A percentile compares a stretch with the other conserved stretches of the same genome.
These are phyloP conservation scores for Ambrosia trifida DNA, from an alignment of 129 eudicot species.

Conservation along the genomic window DNA sequence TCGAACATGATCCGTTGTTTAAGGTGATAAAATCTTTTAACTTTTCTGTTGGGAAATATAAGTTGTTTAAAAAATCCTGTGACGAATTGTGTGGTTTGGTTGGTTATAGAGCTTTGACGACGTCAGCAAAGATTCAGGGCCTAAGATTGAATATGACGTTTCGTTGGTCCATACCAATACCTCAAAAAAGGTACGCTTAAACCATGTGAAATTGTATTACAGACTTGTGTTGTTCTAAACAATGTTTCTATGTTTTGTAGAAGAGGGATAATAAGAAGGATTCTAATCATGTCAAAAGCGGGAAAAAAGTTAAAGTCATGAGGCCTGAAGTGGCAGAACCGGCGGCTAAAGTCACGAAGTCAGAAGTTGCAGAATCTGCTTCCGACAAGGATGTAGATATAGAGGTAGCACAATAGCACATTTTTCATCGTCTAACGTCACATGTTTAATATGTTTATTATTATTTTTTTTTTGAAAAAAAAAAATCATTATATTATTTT, in stretches of 20 bases:
- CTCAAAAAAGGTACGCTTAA: constrained; percentile 62
- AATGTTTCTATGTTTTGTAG: constrained; percentile 37
- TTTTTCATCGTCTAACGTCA: background rate
- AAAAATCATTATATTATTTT: constrained; percentile 4
- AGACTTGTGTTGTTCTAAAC: constrained; percentile 14
- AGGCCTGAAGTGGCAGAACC: constrained; percentile 25
- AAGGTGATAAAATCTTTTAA: constrained; percentile 52
- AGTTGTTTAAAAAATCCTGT: background rate
- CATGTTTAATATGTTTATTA: background rate
- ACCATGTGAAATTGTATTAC: background rate
- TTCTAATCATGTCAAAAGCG: constrained; percentile 29
- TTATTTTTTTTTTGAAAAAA: background rate
- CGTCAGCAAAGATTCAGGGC: constrained; percentile 57
- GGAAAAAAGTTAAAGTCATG: constrained; percentile 27
- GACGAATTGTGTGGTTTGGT: constrained; percentile 14
- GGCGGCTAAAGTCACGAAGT: constrained; percentile 28
- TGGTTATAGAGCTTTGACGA: constrained; percentile 66
- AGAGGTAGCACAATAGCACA: constrained; percentile 44
- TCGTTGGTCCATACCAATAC: constrained; percentile 57
- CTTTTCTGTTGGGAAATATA: constrained; percentile 1
- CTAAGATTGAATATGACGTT: constrained; percentile 73
- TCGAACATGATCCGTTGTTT: constrained; percentile 59
- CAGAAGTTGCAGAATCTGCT: constrained; percentile 29
- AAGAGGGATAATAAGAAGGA: constrained; percentile 43
- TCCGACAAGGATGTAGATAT: constrained; percentile 22